Conservation (phyloP, 371 early-diverging fungal species). For the Mortierella sp. region DNA sequence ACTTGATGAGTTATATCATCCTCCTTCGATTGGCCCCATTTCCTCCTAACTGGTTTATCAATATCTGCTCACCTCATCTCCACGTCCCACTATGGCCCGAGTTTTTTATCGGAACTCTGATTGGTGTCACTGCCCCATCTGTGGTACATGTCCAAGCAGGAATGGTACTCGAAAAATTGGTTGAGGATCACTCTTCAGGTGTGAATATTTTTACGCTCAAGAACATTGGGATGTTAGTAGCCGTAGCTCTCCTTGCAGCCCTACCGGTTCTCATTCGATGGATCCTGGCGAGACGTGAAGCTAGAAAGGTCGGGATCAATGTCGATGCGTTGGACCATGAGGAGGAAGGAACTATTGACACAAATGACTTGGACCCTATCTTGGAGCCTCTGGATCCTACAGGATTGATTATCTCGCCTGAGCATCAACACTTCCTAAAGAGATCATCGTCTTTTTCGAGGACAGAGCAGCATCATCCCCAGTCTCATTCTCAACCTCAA, state of each 20-base stretch:
- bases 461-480: background rate
- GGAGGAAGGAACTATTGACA: constrained; percentile 18
- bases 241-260: constrained; percentile 39
- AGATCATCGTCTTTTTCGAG: constrained; percentile 7
- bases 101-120: constrained; percentile 57
- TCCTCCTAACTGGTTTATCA: constrained; percentile 76
- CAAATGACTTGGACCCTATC: constrained; percentile 33
- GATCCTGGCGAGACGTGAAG: constrained; percentile 41
- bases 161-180: constrained; percentile 43
- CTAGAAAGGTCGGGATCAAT: constrained; percentile 45
- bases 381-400: constrained; percentile 51
- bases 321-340: constrained; percentile 28
- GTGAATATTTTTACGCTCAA: constrained; percentile 45
- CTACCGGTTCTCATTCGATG: constrained; percentile 48
- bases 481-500: background rate
- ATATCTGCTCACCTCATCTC: constrained; percentile 74
- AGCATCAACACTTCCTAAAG: constrained; percentile 37
- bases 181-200: constrained; percentile 53
- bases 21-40: constrained; percentile 68
- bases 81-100: constrained; percentile 70
- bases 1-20: constrained; percentile 75
- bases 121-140: constrained; percentile 69
- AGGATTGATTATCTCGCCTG: constrained; percentile 46
- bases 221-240: constrained; percentile 43
- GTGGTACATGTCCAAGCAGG: constrained; percentile 80